Conservation (phyloP, 148 eudicot genomes). For the Vaccinium vitisidaea region DNA sequence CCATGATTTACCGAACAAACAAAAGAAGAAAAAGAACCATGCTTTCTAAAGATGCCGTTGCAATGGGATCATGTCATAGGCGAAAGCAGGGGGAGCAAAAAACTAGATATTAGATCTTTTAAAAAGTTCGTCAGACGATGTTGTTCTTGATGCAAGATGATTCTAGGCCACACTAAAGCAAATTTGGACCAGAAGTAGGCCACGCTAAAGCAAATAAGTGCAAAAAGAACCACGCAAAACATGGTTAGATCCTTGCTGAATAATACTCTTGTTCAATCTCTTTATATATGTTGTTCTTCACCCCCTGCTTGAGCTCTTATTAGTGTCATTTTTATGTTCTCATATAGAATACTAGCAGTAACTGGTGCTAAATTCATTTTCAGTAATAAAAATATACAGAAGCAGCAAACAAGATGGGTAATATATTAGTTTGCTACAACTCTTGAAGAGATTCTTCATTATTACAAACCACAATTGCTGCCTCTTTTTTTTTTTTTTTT, state of each 20-base stretch:
- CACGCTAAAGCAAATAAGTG: conserved; percentile 58
- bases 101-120: neutral
- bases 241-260: conserved; percentile 72
- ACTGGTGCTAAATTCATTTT: neutral
- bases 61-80: neutral
- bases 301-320: conserved; percentile 82
- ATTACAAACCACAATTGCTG: neutral
- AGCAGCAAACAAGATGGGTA: neutral
- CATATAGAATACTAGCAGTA: neutral
- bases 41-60: neutral
- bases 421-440: neutral
- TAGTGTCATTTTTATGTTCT: conserved; percentile 79
- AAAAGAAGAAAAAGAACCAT: neutral
- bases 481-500: neutral
- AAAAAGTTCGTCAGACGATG: neutral
- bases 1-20: neutral
- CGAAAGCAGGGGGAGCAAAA: neutral
- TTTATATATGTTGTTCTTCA: conserved; percentile 80
- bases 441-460: neutral
- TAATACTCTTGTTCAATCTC: conserved; percentile 74
- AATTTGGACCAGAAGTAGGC: conserved; percentile 75
- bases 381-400: neutral
- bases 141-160: neutral
- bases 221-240: conserved; percentile 80
- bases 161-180: conserved; percentile 34